Evolutionary conservation across 2,329 filamentous ascomycete species (phyloP), one percentile per base, ranked within the genome.

Genomic region (Cercospora zeina): DNA sequence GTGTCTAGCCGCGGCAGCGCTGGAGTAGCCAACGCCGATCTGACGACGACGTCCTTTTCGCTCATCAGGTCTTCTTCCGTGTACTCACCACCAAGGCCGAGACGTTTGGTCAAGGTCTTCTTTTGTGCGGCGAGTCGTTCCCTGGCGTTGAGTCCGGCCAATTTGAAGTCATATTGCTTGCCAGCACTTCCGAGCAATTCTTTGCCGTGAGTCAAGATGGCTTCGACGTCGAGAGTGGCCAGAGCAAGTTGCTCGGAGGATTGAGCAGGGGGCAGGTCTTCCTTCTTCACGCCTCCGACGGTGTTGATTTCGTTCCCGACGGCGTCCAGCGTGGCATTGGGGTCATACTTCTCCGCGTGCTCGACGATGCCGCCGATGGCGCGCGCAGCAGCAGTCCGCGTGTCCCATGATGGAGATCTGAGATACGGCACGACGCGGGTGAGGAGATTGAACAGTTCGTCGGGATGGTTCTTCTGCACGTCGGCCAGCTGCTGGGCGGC

Each of bases 401-500:
- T 99, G 73, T 99, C 95, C 95, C 95, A 99, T 74, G 93, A 93
- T 75, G 93, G 96, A 69, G 95, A 93, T 62, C 91, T 87, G 31
- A 99, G 83, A 76, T 97, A 99, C 0, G 95, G 93, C n/a, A 99
- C 88, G 33, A 99, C 93, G 64, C 93, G 85, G 31, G 91, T 93
- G 11, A 99, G 83, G 6, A 99, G 84, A 74, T 97, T 97, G 79
- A 97, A 97, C 1, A 99, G 82, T 76, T 99, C 96, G 78, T 99
- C 93, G 0, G 95, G 95, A 72, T 97, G 95, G 76, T 95, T 90
- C 75, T 97, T 97, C 78, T 99, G 96, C 77, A 96, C 95, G 78
- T 99, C 95, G 65, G 93, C 95, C 66, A 99, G 84, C 79, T 99
- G 95, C 74, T 96, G 92, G 65, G 96, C 95, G 65, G 95, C 96